Evolutionary conservation across 108 stramenopile genomes (phyloP).

Genomic region (Ochromonas danica): DNA sequence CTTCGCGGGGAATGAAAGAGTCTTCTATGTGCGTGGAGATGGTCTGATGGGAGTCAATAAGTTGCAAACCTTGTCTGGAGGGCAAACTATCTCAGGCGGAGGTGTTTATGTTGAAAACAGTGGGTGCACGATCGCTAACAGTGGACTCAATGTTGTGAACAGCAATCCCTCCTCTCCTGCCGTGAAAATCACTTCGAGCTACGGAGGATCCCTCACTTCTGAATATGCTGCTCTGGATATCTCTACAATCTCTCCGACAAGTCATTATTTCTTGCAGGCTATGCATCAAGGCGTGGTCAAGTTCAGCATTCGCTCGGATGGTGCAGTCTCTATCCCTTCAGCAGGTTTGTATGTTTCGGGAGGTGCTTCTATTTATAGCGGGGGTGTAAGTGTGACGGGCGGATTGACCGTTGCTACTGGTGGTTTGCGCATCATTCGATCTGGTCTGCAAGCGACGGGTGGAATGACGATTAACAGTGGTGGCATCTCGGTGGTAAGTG

Average conservation of each 20-base stretch:
- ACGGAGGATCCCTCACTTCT: not conserved
- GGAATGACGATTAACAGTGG: not conserved
- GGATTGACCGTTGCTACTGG: not conserved
- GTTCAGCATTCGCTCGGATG: not conserved
- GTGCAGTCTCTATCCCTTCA: not conserved
- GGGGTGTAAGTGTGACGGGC: conserved; percentile 4
- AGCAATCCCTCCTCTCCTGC: conserved; percentile 3
- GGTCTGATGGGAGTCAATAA: not conserved
- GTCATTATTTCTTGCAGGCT: not conserved
- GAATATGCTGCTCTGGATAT: not conserved
- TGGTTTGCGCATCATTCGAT: not conserved
- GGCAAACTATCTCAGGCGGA: conserved; percentile 1
- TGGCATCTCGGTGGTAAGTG: not conserved
- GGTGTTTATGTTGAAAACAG: not conserved
- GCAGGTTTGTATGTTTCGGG: not conserved
- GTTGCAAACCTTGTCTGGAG: conserved; percentile 7
- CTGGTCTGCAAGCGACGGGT: conserved; percentile 8
- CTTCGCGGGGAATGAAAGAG: conserved; percentile 42
- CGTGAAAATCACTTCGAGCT: not conserved
- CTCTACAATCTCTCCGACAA: not conserved
- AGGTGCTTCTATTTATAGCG: not conserved
- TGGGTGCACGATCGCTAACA: conserved; percentile 35
- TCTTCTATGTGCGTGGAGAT: conserved; percentile 47
- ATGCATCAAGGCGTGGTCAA: not conserved
- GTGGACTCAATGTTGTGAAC: conserved; percentile 33